A percentile compares a stretch with the other conserved stretches of the same genome.
Conservation (phyloP, 768 basidiomycete species). For the Leccinum barrowsii region DNA sequence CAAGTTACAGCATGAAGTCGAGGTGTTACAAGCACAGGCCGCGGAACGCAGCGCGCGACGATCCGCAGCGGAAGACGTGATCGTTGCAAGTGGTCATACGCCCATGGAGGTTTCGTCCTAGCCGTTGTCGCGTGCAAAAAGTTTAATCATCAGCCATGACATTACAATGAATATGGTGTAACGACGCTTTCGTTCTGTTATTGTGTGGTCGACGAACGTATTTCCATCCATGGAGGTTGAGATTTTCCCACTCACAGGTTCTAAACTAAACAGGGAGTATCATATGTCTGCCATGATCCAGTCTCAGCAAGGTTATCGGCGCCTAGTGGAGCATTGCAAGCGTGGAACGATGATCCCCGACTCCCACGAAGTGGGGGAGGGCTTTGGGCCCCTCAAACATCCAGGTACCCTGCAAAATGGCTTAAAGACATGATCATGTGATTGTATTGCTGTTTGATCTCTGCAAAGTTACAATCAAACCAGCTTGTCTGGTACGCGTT, state of each 20-base stretch:
- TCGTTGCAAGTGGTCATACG: constrained; percentile 29
- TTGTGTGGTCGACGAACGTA: background rate
- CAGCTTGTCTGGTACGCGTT: too few relatives aligned
- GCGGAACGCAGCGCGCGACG: constrained; percentile 40
- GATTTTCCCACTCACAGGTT: background rate
- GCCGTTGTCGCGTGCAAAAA: background rate
- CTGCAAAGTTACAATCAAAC: too few relatives aligned
- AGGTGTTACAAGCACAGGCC: constrained; percentile 47
- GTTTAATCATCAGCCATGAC: background rate
- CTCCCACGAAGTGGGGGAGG: too few relatives aligned
- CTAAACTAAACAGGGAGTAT: background rate
- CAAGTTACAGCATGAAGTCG: constrained; percentile 58
- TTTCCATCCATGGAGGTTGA: background rate
- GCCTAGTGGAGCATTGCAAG: too few relatives aligned
- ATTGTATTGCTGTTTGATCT: too few relatives aligned
- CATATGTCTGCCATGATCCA: too few relatives aligned
- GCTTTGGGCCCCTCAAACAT: too few relatives aligned
- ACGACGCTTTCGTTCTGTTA: background rate
- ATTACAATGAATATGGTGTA: background rate
- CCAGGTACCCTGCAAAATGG: too few relatives aligned
- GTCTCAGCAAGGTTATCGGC: too few relatives aligned
- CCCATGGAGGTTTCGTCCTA: constrained; percentile 30
- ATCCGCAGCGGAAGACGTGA: constrained; percentile 26
- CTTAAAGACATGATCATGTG: too few relatives aligned
- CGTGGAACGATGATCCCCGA: too few relatives aligned